Base-by-base conservation (phyloP, 805 yeast species). In the Metschnikowia shivogae region DNA sequence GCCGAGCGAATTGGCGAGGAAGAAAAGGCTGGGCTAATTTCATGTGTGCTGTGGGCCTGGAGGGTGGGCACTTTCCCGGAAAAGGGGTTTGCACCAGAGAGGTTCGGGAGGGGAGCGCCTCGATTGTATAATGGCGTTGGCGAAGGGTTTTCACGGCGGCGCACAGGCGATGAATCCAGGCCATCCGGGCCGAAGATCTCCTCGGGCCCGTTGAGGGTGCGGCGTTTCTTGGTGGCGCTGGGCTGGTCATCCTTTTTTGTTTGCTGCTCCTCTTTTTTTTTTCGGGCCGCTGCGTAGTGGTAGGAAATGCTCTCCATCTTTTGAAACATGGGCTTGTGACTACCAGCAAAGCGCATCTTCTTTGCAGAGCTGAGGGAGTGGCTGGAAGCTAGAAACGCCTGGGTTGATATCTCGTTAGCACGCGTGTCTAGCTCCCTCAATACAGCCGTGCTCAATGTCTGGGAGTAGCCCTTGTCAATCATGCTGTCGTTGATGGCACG, bases 271-370 rank as follows among this genome's bases (percentile, higher is more conserved):
- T 73, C 75, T 0, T 80, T 74, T 45, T 76, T 75, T 45, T 76
- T 39, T 6, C 58, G 46, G n/a, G 57, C 58, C 4, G 74, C 75
- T 1, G 80, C 75, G 47, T 76, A 76, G 47, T 76, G 81, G 6
- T 64, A 60, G 8, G 70, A 60, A 13, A 77, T 76, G 13, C 79
- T 72, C 20, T 76, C 81, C 81, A 77, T 74, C 38, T 49, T 55
- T 52, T 58, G 58, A 50, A 68, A 69, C 27, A 62, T 57, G n/a
- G 61, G 55, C 34, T 62, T 54, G 46, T 70, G 74, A 35, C 61
- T 52, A 3, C 66, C 66, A 33, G 65, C 58, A 43, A 56, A 68
- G 14, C 72, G 53, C 29, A 63, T 65, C 14, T 52, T 54, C 24
- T 39, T 39, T 19, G 42, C 27, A 6, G 40, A 37, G 26, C 33